These are phyloP conservation scores for Cercospora sp. DNA, from an alignment of 2,329 filamentous ascomycete species.

Conservation along the genomic window DNA sequence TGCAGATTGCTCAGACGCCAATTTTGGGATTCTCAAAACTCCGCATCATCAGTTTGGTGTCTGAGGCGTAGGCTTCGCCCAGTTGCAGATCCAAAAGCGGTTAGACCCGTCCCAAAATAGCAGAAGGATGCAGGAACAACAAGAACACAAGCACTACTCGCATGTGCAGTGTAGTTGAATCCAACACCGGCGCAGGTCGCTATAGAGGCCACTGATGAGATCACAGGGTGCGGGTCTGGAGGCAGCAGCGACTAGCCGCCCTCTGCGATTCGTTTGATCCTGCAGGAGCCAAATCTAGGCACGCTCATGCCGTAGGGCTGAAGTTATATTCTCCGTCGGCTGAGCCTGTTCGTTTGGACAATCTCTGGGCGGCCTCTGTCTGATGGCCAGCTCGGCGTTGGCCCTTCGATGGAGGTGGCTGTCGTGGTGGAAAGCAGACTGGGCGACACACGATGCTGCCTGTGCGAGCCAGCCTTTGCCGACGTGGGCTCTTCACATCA, in stretches of 20 bases:
- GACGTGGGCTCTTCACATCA: not conserved
- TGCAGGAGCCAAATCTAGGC: conserved; percentile 2
- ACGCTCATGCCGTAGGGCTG: not conserved
- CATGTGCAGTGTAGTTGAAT: not conserved
- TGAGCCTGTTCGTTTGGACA: not conserved
- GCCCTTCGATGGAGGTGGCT: not conserved
- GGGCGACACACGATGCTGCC: not conserved
- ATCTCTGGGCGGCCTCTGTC: not conserved
- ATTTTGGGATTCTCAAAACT: not conserved
- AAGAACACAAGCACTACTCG: not conserved
- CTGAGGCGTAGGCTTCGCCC: conserved; percentile 8
- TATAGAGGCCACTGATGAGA: not conserved
- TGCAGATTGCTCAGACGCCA: conserved; percentile 8
- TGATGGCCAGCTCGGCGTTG: not conserved
- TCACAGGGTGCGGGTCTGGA: not conserved
- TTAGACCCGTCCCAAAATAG: not conserved
- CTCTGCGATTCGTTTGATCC: not conserved
- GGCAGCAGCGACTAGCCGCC: not conserved
- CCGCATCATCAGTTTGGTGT: not conserved
- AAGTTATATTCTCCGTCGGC: conserved; percentile 4
- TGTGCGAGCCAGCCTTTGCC: not conserved
- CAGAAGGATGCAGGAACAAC: conserved; percentile 13
- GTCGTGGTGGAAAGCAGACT: not conserved
- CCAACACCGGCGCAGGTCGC: not conserved
- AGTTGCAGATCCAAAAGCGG: not conserved